Percentiles rank a stretch among this genome's conserved stretches.
phyloP scores from a whole-genome alignment of 139 green algal genomes.

The Nannochloris sp. region DNA sequence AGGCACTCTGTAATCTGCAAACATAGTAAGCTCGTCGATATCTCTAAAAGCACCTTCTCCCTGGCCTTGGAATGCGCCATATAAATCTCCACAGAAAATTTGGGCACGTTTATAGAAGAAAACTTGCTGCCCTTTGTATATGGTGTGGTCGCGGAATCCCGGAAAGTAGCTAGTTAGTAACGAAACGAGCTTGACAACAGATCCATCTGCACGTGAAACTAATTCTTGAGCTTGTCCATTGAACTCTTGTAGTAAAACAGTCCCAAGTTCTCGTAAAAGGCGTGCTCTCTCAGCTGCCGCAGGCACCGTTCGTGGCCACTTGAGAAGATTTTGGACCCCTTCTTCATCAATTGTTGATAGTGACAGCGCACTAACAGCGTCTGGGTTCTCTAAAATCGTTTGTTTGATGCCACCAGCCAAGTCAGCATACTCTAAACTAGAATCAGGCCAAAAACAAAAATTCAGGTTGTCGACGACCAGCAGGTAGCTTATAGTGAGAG shows the following conservation, averaged over 20 bases:
- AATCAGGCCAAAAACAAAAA: conserved; percentile 95
- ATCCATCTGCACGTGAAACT: conserved; percentile 50
- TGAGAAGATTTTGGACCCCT: conserved; percentile 41
- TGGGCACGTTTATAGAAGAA: conserved; percentile 93
- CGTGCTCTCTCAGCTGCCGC: conserved; percentile 73
- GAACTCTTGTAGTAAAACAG: conserved; percentile 45
- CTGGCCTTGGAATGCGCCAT: conserved; percentile 66
- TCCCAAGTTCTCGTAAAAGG: conserved; percentile 69
- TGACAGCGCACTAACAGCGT: conserved; percentile 33
- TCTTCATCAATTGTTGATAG: conserved; percentile 35
- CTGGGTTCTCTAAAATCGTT: conserved; percentile 39
- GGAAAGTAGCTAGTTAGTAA: conserved; percentile 62
- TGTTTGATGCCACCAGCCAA: conserved; percentile 69
- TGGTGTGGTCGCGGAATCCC: conserved; percentile 75
- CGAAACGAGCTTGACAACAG: conserved; percentile 57
- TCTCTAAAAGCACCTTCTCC: conserved; percentile 72
- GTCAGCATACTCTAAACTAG: conserved; percentile 85
- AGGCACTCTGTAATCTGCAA: conserved; percentile 84
- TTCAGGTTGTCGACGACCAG: conserved; percentile 95
- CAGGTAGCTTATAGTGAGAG: conserved; percentile 72
- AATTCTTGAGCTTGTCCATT: conserved; percentile 56
- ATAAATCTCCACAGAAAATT: conserved; percentile 91
- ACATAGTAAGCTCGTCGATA: conserved; percentile 84
- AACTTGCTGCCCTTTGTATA: conserved; percentile 76
- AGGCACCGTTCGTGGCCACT: conserved; percentile 52